A percentile compares a stretch with the other conserved stretches of the same genome.
Conservation (phyloP, 768 basidiomycete genomes). For the Agrocybe pediades region DNA sequence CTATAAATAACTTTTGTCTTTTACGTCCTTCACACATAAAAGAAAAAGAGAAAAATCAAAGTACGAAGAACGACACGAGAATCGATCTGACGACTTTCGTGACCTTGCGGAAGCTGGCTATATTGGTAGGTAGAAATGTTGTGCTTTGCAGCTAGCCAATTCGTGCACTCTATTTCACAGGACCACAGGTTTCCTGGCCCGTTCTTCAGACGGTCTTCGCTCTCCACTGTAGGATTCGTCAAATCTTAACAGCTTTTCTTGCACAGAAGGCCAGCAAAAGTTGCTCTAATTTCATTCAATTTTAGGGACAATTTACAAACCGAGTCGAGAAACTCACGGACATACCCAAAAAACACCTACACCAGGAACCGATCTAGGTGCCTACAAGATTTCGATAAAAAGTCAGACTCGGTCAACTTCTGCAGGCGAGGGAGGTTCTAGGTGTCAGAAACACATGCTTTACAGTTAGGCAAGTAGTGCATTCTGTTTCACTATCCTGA, state of each 20-base stretch:
- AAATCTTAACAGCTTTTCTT: no score
- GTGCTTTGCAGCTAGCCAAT: not conserved
- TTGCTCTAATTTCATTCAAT: no score
- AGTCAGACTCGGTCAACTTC: not conserved
- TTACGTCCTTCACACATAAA: not conserved
- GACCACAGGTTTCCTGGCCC: not conserved
- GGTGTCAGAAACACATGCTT: not conserved
- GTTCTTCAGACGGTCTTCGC: no score
- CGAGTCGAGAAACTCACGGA: not conserved
- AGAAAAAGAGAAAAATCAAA: not conserved
- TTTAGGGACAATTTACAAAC: no score
- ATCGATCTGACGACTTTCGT: not conserved
- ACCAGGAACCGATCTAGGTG: not conserved
- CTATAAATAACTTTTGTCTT: not conserved
- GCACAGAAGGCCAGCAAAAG: no score
- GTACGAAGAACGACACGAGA: not conserved
- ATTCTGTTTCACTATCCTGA: not conserved
- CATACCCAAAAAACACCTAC: not conserved
- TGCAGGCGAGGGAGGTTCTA: no score
- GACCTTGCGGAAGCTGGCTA: not conserved
- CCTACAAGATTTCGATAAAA: not conserved
- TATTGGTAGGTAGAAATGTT: not conserved
- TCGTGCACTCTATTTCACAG: not conserved
- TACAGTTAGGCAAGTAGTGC: not conserved
- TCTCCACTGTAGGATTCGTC: no score